Percentiles rank a stretch among this genome's conserved stretches.
phyloP scores from a whole-genome alignment of 768 basidiomycete genomes.

The Boletus tomentosulus region DNA sequence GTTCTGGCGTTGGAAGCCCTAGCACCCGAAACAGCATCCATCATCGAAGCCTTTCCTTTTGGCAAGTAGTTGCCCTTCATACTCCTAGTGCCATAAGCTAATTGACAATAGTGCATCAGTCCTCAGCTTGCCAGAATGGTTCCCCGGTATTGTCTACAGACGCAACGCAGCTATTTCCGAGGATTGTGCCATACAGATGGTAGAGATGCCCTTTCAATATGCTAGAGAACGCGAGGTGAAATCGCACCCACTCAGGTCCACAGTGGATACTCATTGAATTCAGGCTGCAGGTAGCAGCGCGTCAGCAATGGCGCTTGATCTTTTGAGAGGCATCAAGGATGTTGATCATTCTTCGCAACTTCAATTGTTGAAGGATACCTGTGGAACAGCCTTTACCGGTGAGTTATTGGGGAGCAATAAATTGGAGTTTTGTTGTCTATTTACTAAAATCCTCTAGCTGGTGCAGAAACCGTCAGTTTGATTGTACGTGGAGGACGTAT shows the following conservation, averaged over 20 bases:
- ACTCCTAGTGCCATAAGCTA: neutral
- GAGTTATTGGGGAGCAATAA: neutral
- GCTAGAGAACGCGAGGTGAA: constrained; percentile 12
- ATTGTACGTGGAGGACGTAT: neutral
- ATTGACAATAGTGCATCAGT: constrained; percentile 9
- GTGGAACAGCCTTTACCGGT: neutral
- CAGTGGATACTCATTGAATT: neutral
- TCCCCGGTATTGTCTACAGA: constrained; percentile 26
- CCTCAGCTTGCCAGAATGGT: constrained; percentile 21
- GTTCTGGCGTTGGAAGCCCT: constrained; percentile 13
- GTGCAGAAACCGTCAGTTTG: constrained; percentile 17
- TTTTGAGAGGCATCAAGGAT: constrained; percentile 1
- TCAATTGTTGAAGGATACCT: neutral
- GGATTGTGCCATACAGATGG: constrained; percentile 9
- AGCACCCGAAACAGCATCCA: constrained; percentile 11
- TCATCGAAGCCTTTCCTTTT: constrained; percentile 23
- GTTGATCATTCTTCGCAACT: neutral
- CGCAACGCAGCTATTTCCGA: constrained; percentile 13
- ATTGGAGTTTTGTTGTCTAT: neutral
- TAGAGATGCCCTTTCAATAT: constrained; percentile 12
- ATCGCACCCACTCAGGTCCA: neutral
- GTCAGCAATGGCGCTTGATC: constrained; percentile 12
- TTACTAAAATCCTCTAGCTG: constrained; percentile 8
- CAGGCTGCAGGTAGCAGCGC: constrained; percentile 10
- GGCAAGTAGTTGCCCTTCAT: constrained; percentile 1